Percentiles rank a stretch among this genome's conserved stretches.
These are phyloP conservation scores for Torulaspora maleeae DNA, from an alignment of 805 yeast genomes.

Conservation along the genomic window DNA sequence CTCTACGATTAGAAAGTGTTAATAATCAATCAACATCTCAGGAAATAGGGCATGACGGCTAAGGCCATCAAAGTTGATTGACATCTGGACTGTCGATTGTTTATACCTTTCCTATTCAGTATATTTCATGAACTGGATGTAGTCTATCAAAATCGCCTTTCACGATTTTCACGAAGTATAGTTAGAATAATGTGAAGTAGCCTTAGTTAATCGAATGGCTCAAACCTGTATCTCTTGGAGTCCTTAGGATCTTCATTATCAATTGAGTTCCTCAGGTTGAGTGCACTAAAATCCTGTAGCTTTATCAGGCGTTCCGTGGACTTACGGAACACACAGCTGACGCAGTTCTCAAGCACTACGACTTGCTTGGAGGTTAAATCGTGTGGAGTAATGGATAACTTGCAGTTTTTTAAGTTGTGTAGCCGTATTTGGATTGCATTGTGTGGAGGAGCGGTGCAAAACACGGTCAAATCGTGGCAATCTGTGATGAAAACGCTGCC, in stretches of 20 bases:
- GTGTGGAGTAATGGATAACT: constrained; percentile 14
- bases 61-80: too few relatives aligned
- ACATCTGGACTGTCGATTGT: neutral
- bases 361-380: constrained; percentile 14
- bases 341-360: constrained; percentile 27
- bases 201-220: constrained; percentile 1
- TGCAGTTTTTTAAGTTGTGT: constrained; percentile 23
- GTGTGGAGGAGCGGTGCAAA: constrained; percentile 11
- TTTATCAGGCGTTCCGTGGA: constrained; percentile 11
- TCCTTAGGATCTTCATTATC: neutral
- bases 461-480: constrained; percentile 15
- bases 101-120: constrained; percentile 13
- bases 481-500: constrained; percentile 28
- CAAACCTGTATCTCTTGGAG: constrained; percentile 5
- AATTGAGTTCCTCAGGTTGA: constrained; percentile 2
- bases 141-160: neutral
- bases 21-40: too few relatives aligned
- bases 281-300: constrained; percentile 27
- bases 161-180: neutral
- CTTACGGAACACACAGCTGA: constrained; percentile 21
- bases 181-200: neutral
- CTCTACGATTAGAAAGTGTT: too few relatives aligned
- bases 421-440: constrained; percentile 27
- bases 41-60: too few relatives aligned
- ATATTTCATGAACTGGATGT: neutral